Evolutionary conservation across 2,329 filamentous ascomycete genomes (phyloP).

Genomic region (Blastomyces parvus): DNA sequence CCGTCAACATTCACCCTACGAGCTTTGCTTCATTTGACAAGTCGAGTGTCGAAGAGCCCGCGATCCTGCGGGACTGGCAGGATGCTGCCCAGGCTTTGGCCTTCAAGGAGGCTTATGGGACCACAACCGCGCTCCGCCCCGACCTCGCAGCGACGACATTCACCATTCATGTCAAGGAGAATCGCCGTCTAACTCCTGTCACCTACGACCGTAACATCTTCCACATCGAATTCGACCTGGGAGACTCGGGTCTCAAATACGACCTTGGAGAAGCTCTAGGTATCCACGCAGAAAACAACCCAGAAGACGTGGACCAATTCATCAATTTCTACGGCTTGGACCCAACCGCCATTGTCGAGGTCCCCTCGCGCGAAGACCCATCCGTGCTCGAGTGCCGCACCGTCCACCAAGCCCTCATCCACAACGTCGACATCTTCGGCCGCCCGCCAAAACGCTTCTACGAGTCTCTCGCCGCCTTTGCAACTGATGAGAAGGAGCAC

Average conservation of each 20-base stretch:
- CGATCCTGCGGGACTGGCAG: conserved; percentile 66
- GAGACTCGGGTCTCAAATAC: conserved; percentile 82
- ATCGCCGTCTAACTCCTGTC: conserved; percentile 76
- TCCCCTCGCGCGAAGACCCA: conserved; percentile 72
- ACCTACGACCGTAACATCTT: conserved; percentile 98
- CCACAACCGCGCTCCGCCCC: conserved; percentile 63
- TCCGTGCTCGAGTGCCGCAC: conserved; percentile 74
- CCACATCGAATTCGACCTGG: conserved; percentile 98
- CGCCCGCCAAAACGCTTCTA: conserved; percentile 97
- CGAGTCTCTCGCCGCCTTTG: conserved; percentile 79
- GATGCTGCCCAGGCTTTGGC: conserved; percentile 73
- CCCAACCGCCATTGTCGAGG: conserved; percentile 75
- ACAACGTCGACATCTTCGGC: conserved; percentile 94
- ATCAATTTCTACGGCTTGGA: conserved; percentile 84
- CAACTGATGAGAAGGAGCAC: conserved; percentile 72
- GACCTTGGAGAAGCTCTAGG: conserved; percentile 95
- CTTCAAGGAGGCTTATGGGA: conserved; percentile 91
- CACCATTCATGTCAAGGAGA: conserved; percentile 87
- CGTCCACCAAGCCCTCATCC: conserved; percentile 78
- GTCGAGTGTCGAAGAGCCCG: conserved; percentile 56
- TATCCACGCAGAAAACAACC: conserved; percentile 90
- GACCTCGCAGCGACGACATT: conserved; percentile 79
- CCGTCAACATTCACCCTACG: conserved; percentile 59
- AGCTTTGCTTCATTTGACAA: conserved; percentile 78
- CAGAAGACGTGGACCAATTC: conserved; percentile 67